Conservation (phyloP, 2,329 filamentous ascomycete species). For the Colletotrichum neosansevieriae region DNA sequence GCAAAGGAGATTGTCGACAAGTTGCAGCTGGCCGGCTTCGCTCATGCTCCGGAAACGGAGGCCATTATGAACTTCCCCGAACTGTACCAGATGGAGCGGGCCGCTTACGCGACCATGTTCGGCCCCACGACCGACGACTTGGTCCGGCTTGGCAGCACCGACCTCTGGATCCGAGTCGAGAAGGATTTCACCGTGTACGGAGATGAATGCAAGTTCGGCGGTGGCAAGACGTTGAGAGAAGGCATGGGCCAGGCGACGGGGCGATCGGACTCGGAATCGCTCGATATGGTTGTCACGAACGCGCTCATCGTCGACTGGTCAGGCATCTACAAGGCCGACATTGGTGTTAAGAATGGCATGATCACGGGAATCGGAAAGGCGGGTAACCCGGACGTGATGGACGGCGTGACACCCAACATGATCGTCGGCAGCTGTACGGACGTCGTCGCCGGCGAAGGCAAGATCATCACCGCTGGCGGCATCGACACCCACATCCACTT, state of each 20-base stretch:
- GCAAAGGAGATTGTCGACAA: constrained; percentile 74
- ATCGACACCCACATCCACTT: constrained; percentile 94
- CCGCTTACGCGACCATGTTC: constrained; percentile 89
- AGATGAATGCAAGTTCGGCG: constrained; percentile 95
- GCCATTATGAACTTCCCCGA: constrained; percentile 67
- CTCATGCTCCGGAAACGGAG: constrained; percentile 77
- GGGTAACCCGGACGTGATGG: constrained; percentile 97
- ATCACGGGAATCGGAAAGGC: constrained; percentile 95
- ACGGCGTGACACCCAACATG: constrained; percentile 82
- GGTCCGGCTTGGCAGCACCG: constrained; percentile 84
- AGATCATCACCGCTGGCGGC: constrained; percentile 91
- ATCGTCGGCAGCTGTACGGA: constrained; percentile 90
- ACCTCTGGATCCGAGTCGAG: constrained; percentile 92
- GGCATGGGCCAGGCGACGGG: constrained; percentile 95
- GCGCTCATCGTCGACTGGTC: constrained; percentile 91
- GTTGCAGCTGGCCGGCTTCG: constrained; percentile 80
- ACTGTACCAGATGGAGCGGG: constrained; percentile 78
- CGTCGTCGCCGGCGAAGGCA: constrained; percentile 89
- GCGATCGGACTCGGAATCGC: constrained; percentile 74
- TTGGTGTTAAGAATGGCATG: constrained; percentile 88
- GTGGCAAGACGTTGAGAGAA: constrained; percentile 92
- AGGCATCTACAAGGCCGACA: constrained; percentile 96
- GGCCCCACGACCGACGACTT: constrained; percentile 90
- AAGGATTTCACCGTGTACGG: constrained; percentile 87
- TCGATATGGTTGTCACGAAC: constrained; percentile 91